These are phyloP conservation scores for Aspergillus sclerotialis DNA, from an alignment of 2,329 filamentous ascomycete species.

Conservation along the genomic window DNA sequence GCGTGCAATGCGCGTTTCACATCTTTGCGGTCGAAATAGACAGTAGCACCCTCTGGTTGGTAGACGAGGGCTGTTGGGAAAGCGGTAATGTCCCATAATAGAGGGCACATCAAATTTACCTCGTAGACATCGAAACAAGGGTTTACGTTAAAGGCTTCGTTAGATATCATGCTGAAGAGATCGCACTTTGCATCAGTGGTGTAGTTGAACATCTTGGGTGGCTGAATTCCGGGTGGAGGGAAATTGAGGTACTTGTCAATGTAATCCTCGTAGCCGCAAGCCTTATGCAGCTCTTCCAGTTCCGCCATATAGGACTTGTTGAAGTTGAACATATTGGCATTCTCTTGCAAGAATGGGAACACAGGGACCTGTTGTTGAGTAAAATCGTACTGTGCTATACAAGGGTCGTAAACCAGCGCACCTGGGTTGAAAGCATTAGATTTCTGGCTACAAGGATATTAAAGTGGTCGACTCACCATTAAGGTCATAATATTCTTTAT, in stretches of 20 bases:
- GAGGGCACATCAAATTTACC: conserved; percentile 64
- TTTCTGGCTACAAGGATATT: neutral
- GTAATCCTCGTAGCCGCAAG: conserved; percentile 42
- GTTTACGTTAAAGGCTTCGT: conserved; percentile 53
- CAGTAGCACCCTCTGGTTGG: conserved; percentile 51
- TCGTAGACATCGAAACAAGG: conserved; percentile 77
- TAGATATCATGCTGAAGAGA: conserved; percentile 50
- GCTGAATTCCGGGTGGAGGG: conserved; percentile 38
- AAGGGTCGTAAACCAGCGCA: conserved; percentile 66
- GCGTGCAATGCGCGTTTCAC: conserved; percentile 65
- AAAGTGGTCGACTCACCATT: neutral
- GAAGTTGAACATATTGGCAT: conserved; percentile 39
- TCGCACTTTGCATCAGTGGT: conserved; percentile 45
- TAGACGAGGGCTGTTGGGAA: conserved; percentile 52
- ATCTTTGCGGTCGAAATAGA: conserved; percentile 66
- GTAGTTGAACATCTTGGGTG: conserved; percentile 49
- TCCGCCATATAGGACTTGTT: conserved; percentile 37
- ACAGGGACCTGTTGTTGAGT: conserved; percentile 28
- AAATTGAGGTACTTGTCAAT: conserved; percentile 51
- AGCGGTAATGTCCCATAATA: conserved; percentile 61
- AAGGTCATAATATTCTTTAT: conserved; percentile 35
- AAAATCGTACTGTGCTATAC: conserved; percentile 38
- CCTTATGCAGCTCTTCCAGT: too few relatives aligned
- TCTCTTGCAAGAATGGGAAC: conserved; percentile 37
- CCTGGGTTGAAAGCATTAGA: conserved; percentile 9